phyloP scores from a whole-genome alignment of 2,329 filamentous ascomycete genomes.

The Bipolaris bicolor region DNA sequence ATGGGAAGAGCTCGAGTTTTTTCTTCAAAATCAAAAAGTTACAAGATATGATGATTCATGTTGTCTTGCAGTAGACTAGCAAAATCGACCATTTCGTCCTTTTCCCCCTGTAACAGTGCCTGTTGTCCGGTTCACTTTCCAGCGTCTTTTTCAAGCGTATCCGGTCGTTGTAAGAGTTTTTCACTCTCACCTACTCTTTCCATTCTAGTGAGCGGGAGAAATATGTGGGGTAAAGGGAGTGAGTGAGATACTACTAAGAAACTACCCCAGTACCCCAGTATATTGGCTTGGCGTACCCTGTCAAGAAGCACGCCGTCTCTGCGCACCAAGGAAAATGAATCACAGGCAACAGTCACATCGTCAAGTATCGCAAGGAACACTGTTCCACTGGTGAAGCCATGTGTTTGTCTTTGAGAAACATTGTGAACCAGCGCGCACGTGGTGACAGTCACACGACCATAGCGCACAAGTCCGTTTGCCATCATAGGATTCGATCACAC shows the following conservation, averaged over 20 bases:
- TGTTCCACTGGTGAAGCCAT: neutral
- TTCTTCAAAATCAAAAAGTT: neutral
- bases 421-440: conserved; percentile 1
- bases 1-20: neutral
- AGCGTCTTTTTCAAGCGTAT: neutral
- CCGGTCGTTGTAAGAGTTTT: too few relatives aligned
- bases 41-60: neutral
- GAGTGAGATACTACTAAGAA: neutral
- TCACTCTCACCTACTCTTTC: neutral
- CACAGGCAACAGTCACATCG: neutral
- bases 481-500: conserved; percentile 5
- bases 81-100: neutral
- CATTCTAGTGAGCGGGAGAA: neutral
- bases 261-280: neutral
- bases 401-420: neutral
- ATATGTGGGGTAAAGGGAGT: neutral
- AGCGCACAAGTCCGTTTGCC: neutral
- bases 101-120: neutral
- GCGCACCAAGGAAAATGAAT: neutral
- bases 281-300: neutral
- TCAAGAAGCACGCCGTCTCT: neutral
- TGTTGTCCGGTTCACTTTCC: neutral
- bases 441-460: neutral
- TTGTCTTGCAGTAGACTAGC: neutral
- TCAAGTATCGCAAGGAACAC: neutral